Conservation (phyloP, 2,329 filamentous ascomycete species). For the Ophiobolus disseminans region DNA sequence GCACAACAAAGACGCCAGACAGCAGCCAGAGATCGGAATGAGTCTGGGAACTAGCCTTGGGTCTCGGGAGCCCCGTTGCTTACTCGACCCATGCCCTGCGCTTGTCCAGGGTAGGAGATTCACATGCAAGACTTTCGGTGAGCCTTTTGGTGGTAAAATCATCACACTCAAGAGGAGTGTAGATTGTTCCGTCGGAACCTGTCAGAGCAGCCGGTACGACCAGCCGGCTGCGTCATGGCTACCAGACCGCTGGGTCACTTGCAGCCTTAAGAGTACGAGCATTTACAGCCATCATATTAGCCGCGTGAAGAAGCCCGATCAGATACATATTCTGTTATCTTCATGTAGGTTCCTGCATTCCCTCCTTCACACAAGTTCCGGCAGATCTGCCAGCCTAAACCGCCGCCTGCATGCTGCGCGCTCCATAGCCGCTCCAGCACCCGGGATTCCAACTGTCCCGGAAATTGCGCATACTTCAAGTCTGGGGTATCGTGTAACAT, state of each 20-base stretch:
- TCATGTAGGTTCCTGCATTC: not conserved
- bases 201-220: not conserved
- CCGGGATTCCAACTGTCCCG: slow-evolving; percentile 2
- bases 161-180: not conserved
- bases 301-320: slow-evolving; percentile 8
- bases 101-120: slow-evolving; percentile 8
- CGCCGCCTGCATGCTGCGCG: slow-evolving; percentile 4
- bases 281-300: slow-evolving; percentile 17
- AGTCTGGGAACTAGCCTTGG: slow-evolving; percentile 2
- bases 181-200: slow-evolving; percentile 17
- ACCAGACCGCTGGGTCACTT: slow-evolving; percentile 15
- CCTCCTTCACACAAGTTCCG: slow-evolving; percentile 5
- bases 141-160: not conserved
- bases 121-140: slow-evolving; percentile 13
- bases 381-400: slow-evolving; percentile 16
- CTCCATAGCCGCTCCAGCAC: not conserved
- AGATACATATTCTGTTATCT: not conserved
- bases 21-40: slow-evolving; percentile 1
- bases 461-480: slow-evolving; percentile 9
- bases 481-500: slow-evolving; percentile 26
- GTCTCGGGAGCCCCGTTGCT: slow-evolving; percentile 10
- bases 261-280: slow-evolving; percentile 17
- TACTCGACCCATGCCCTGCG: slow-evolving; percentile 7
- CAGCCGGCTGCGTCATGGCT: slow-evolving; percentile 18
- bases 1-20: slow-evolving; percentile 12